Evolutionary conservation across 2,329 filamentous ascomycete genomes (phyloP).

Genomic region (Venturia asperata): DNA sequence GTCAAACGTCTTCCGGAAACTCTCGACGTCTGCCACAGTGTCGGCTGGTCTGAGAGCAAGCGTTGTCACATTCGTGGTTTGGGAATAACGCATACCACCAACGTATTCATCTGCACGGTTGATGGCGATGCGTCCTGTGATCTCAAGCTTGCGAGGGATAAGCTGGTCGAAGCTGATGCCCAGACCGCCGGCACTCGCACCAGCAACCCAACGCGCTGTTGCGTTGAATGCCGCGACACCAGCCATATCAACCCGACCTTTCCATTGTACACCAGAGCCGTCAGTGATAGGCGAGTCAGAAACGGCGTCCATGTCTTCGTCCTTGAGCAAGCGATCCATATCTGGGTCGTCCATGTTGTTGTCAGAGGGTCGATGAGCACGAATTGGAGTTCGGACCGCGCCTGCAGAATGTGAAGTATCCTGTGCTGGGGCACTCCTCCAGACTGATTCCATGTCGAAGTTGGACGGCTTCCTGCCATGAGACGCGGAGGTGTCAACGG

Average conservation of each 20-base stretch:
- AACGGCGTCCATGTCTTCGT: slow-evolving; percentile 64
- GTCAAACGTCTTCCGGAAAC: slow-evolving; percentile 70
- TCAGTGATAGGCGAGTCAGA: slow-evolving; percentile 74
- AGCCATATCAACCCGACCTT: slow-evolving; percentile 52
- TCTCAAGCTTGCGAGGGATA: slow-evolving; percentile 61
- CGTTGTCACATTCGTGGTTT: slow-evolving; percentile 76
- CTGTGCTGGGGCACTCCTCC: slow-evolving; percentile 55
- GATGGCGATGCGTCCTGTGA: slow-evolving; percentile 74
- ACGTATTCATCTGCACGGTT: slow-evolving; percentile 85
- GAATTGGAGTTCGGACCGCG: slow-evolving; percentile 38
- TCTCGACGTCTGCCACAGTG: slow-evolving; percentile 49
- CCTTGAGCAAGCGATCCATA: slow-evolving; percentile 80
- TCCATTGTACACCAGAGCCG: slow-evolving; percentile 54
- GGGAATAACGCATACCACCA: slow-evolving; percentile 74
- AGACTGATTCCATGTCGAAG: slow-evolving; percentile 64
- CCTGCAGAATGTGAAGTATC: slow-evolving; percentile 48
- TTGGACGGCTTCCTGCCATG: slow-evolving; percentile 29
- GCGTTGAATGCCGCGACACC: slow-evolving; percentile 68
- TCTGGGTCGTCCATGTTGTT: slow-evolving; percentile 55
- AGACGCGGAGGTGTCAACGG: slow-evolving; percentile 31
- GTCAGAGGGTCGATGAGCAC: slow-evolving; percentile 40
- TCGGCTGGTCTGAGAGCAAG: slow-evolving; percentile 61
- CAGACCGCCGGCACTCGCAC: slow-evolving; percentile 58
- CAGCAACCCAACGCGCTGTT: slow-evolving; percentile 75
- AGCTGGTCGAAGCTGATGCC: slow-evolving; percentile 54